Evolutionary conservation across 495 filamentous ascomycete species (phyloP).

Genomic region (Penicillium parvum): DNA sequence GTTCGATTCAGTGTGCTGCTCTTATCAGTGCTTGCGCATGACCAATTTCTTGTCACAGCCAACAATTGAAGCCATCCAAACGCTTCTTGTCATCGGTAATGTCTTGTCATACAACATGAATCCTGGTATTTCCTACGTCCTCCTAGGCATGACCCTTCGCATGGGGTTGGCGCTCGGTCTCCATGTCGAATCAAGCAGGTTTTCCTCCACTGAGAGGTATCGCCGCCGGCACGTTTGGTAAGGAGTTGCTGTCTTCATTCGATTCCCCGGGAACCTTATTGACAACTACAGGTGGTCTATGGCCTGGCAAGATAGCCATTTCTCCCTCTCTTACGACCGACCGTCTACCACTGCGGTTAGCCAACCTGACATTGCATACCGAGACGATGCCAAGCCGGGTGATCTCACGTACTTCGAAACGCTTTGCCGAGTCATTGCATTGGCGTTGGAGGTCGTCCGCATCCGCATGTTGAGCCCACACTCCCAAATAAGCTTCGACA

Average conservation of each 20-base stretch:
- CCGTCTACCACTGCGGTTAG: conserved; percentile 49
- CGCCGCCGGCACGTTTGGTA: conserved; percentile 44
- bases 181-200: conserved; percentile 49
- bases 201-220: conserved; percentile 37
- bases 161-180: conserved; percentile 55
- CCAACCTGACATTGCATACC: conserved; percentile 46
- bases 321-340: conserved; percentile 57
- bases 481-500: conserved; percentile 37
- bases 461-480: conserved; percentile 47
- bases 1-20: conserved; percentile 48
- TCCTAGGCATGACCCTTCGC: conserved; percentile 54
- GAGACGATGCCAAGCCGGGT: conserved; percentile 35
- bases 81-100: conserved; percentile 54
- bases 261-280: neutral
- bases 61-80: conserved; percentile 56
- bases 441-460: conserved; percentile 54
- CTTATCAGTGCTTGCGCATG: conserved; percentile 58
- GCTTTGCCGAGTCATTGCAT: conserved; percentile 49
- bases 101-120: conserved; percentile 63
- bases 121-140: conserved; percentile 56
- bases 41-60: conserved; percentile 58
- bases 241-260: neutral
- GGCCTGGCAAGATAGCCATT: conserved; percentile 59
- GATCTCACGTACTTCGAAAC: conserved; percentile 49
- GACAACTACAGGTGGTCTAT: conserved; percentile 47